Percentiles rank a stretch among this genome's conserved stretches.
phyloP scores from a whole-genome alignment of 2,329 filamentous ascomycete genomes.

The Nectriaceae sp. region DNA sequence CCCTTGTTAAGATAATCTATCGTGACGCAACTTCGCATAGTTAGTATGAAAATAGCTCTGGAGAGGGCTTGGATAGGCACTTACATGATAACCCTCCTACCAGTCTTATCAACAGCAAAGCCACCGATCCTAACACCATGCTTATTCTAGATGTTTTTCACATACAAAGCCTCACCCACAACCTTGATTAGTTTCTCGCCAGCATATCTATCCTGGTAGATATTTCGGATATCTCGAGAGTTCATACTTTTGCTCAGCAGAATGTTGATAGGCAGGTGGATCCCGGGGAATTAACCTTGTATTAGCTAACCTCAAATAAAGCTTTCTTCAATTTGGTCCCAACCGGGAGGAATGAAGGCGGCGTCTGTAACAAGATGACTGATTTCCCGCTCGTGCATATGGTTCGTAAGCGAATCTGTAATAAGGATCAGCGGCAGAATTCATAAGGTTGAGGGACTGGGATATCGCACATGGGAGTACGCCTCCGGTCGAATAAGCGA shows the following conservation, averaged over 20 bases:
- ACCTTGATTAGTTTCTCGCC: slow-evolving; percentile 95
- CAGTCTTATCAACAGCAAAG: slow-evolving; percentile 85
- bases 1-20: slow-evolving; percentile 96
- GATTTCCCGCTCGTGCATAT: slow-evolving; percentile 94
- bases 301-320: too few species aligned
- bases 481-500: too few species aligned
- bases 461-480: too few species aligned
- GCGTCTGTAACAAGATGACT: slow-evolving; percentile 75
- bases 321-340: slow-evolving; percentile 97
- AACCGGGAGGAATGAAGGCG: slow-evolving; percentile 87
- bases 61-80: background rate
- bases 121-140: slow-evolving; percentile 93
- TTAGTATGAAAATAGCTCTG: slow-evolving; percentile 10
- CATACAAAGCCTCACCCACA: slow-evolving; percentile 80
- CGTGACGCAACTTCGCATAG: slow-evolving; percentile 60
- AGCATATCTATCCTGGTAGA: slow-evolving; percentile 95
- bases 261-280: slow-evolving; percentile 88
- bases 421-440: slow-evolving; percentile 82
- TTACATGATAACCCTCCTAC: slow-evolving; percentile 83
- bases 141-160: slow-evolving; percentile 81
- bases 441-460: too few species aligned
- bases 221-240: slow-evolving; percentile 85
- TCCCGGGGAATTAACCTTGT: slow-evolving; percentile 99
- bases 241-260: slow-evolving; percentile 85
- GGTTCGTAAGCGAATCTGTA: slow-evolving; percentile 71